Base-by-base conservation (phyloP, 192 early-diverging fungal genomes). In the Backusella luteola region DNA sequence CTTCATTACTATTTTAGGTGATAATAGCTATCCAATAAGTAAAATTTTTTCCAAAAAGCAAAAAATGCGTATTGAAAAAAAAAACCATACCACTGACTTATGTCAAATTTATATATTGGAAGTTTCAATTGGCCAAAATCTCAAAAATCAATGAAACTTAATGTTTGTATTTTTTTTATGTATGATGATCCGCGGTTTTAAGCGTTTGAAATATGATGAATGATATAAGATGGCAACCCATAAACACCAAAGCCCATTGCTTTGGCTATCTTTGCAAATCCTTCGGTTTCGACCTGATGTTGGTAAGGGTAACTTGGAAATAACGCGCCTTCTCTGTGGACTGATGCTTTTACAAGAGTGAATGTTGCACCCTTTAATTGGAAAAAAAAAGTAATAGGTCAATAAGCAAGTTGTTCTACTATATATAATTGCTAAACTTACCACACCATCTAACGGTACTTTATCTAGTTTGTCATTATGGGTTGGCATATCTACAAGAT, bases 191-290 rank as follows among this genome's bases (percentile, higher is more conserved):
- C 21, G 56, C 56, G 9, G 23, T 11, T 36, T 38, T 6, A 69
- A 38, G 68, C 35, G 36, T 76, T 76, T 21, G 52, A 69, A 14
- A 87, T 84, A 68, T 89, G 88, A 29, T 87, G 84, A n/a, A 89
- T 83, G 34, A 85, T 79, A 78, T 89, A 89, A 42, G 70, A 81
- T 15, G 88, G 88, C 49, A 90, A 74, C 0, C 88, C 88, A 72
- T 78, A 87, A 4, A 88, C 85, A 21, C 85, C 84, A 79, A 80
- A 90, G 3, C 88, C 88, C 67, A 87, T 77, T 0, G 84, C 87
- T 73, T 86, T 87, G 66, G 88, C 88, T 52, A 90, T 84, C 76
- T 90, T 90, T 46, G 87, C 88, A 85, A 90, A 88, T 1, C 87
- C 88, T 81, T 90, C 88, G 42, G 87, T 90, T 73, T 90, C 88